phyloP scores from a whole-genome alignment of 306 rosid genomes.

The Acacia melanoxylon region DNA sequence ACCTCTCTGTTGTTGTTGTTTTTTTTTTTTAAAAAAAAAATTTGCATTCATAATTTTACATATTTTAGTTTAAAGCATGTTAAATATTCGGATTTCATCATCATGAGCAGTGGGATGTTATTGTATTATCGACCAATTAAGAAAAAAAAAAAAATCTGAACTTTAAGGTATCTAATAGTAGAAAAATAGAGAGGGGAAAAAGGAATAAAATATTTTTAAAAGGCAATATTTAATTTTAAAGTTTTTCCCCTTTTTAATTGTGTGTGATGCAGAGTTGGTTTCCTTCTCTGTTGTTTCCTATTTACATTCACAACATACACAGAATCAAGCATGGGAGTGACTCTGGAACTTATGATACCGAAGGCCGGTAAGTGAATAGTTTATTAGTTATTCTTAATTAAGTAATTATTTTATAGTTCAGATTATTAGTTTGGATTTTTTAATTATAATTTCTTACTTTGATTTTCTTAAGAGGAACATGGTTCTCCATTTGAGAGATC shows the following conservation, averaged over 20 bases:
- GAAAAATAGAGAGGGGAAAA: no score
- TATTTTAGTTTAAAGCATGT: no score
- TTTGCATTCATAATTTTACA: no score
- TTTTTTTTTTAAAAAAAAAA: no score
- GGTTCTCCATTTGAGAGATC: background rate
- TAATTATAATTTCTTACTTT: background rate
- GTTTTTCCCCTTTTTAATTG: background rate
- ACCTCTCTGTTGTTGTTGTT: no score
- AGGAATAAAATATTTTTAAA: background rate
- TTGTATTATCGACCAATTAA: no score
- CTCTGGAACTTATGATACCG: slow-evolving; percentile 75
- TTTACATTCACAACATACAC: slow-evolving; percentile 72
- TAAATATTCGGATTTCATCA: no score
- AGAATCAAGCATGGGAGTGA: slow-evolving; percentile 87
- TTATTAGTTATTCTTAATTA: background rate
- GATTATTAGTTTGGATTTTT: background rate
- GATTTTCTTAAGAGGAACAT: background rate
- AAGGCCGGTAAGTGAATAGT: slow-evolving; percentile 61
- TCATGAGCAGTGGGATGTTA: no score
- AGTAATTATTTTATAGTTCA: background rate
- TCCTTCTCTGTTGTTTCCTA: slow-evolving; percentile 79
- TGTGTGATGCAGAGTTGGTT: slow-evolving; percentile 54
- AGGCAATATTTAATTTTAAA: no score
- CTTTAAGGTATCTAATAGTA: background rate
- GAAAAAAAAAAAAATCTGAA: no score